Conservation (phyloP, 1,139 yeast genomes). For the Hemisphaericaspora xylofermentans region DNA sequence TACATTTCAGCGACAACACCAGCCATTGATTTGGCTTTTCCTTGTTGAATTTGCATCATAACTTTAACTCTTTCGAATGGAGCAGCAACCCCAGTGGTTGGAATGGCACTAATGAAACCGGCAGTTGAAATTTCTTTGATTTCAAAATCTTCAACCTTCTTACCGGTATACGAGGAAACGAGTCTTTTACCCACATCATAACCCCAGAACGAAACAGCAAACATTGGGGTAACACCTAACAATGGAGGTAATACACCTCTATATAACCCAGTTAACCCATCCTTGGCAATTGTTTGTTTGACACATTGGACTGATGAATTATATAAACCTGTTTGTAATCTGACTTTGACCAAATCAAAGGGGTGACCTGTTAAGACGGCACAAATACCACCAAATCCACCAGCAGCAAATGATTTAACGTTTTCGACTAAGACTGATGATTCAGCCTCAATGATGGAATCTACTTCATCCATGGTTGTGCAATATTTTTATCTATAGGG, state of each 20-base stretch:
- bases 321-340: conserved; percentile 78
- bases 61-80: conserved; percentile 97
- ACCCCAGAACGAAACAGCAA: conserved; percentile 98
- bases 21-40: conserved; percentile 51
- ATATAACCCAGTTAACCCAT: conserved; percentile 78
- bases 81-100: conserved; percentile 93
- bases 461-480: conserved; percentile 44
- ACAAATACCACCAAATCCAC: conserved; percentile 66
- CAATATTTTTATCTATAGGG: neutral
- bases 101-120: conserved; percentile 93
- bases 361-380: conserved; percentile 84
- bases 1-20: conserved; percentile 71
- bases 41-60: conserved; percentile 75
- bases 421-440: conserved; percentile 34
- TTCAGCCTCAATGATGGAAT: conserved; percentile 28
- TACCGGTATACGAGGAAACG: conserved; percentile 49
- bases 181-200: conserved; percentile 87
- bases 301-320: conserved; percentile 65
- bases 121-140: conserved; percentile 82
- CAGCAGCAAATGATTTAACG: conserved; percentile 82
- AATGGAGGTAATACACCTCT: conserved; percentile 89
- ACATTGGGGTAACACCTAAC: conserved; percentile 95
- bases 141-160: conserved; percentile 45
- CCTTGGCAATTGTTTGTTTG: conserved; percentile 63
- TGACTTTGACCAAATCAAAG: conserved; percentile 87